Percentiles rank a stretch among this genome's conserved stretches.
These are phyloP conservation scores for Claviceps sp. DNA, from an alignment of 2,329 filamentous ascomycete species.

Conservation along the genomic window DNA sequence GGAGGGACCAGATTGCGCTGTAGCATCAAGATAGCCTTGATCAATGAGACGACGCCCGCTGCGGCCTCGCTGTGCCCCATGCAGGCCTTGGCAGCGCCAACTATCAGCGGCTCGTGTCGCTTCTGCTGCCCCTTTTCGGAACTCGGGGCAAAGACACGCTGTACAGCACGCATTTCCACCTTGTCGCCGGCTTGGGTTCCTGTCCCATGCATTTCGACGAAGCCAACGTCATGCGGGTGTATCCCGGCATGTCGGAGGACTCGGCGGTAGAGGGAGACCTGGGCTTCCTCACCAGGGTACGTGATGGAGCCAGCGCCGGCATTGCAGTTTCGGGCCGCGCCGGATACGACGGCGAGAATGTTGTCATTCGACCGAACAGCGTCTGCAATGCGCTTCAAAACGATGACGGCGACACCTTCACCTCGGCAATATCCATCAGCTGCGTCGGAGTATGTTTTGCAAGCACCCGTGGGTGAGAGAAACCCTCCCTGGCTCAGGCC, in stretches of 20 bases:
- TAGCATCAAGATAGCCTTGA: neutral
- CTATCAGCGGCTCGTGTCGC: neutral
- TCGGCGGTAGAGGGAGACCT: conserved; percentile 52
- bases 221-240: conserved; percentile 63
- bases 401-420: conserved; percentile 59
- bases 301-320: conserved; percentile 73
- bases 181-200: neutral
- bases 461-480: conserved; percentile 10
- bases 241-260: conserved; percentile 61
- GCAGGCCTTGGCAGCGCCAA: neutral
- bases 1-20: neutral
- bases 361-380: conserved; percentile 63
- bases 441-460: conserved; percentile 67
- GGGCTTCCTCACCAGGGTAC: conserved; percentile 64
- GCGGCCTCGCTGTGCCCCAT: neutral
- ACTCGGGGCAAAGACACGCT: neutral
- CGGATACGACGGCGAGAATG: conserved; percentile 63
- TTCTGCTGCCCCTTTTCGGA: neutral
- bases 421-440: conserved; percentile 76
- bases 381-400: conserved; percentile 69
- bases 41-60: neutral
- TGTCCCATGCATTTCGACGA: conserved; percentile 25
- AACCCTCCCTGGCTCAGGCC: conserved; percentile 36
- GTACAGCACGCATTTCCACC: neutral
- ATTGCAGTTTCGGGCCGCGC: conserved; percentile 67